Conservation (phyloP, 2,329 filamentous ascomycete species). For the Calonectria hawksworthii region DNA sequence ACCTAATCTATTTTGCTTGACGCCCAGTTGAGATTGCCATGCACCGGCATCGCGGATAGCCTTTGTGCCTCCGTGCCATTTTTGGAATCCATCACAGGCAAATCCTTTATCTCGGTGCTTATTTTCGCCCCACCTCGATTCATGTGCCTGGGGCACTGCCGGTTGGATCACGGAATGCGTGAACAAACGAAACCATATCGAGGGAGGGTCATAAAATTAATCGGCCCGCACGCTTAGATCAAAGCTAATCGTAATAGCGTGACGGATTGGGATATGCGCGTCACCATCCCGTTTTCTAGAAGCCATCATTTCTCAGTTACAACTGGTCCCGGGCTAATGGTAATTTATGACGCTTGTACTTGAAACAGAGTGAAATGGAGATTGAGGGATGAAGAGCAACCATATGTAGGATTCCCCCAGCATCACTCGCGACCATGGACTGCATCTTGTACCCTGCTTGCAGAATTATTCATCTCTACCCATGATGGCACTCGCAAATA, state of each 20-base stretch:
- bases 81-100: neutral
- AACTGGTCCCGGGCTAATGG: neutral
- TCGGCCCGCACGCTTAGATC: neutral
- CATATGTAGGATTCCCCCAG: neutral
- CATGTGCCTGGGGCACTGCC: neutral
- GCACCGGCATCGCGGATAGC: neutral
- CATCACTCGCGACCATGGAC: neutral
- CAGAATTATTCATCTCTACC: neutral
- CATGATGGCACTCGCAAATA: constrained; percentile 49
- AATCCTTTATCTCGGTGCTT: neutral
- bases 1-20: neutral
- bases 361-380: no score
- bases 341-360: neutral
- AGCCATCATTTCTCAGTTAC: neutral
- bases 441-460: neutral
- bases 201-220: neutral
- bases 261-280: constrained; percentile 1
- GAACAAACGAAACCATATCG: neutral
- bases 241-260: neutral
- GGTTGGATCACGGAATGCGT: neutral
- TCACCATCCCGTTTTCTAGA: neutral
- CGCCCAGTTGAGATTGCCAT: neutral
- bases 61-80: neutral
- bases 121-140: neutral
- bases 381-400: neutral